These are phyloP conservation scores for Breynia disticha DNA, from an alignment of 441 rosid genomes.

Conservation along the genomic window DNA sequence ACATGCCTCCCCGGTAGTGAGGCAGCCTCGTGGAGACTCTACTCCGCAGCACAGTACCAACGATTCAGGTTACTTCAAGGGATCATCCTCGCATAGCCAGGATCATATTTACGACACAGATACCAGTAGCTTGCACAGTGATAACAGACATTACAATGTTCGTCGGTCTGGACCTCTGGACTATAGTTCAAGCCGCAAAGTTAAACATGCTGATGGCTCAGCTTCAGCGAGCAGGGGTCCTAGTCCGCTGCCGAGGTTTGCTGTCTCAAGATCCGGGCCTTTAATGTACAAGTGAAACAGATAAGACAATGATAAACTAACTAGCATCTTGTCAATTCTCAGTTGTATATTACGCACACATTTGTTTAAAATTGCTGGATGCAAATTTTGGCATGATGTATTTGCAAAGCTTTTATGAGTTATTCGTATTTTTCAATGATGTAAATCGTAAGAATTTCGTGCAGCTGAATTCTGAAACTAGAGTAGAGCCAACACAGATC, in stretches of 20 bases:
- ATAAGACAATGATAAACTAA: constrained; percentile 8
- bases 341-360: constrained; percentile 3
- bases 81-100: constrained; percentile 68
- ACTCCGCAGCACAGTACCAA: constrained; percentile 61
- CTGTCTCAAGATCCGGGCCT: constrained; percentile 95
- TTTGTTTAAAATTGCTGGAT: not conserved
- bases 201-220: constrained; percentile 50
- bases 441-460: not conserved
- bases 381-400: constrained; percentile 10
- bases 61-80: constrained; percentile 70
- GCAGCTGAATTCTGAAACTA: not conserved
- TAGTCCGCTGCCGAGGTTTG: constrained; percentile 86
- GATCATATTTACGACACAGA: constrained; percentile 44
- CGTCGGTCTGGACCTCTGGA: constrained; percentile 95
- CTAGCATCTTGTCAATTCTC: constrained; percentile 7
- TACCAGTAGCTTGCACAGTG: constrained; percentile 38
- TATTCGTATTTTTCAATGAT: not conserved
- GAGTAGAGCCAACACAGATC: no score
- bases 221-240: constrained; percentile 76
- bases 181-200: constrained; percentile 74
- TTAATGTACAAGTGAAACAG: constrained; percentile 60
- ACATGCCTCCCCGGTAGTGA: constrained; percentile 65
- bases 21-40: constrained; percentile 57
- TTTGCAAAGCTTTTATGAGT: not conserved
- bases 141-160: constrained; percentile 43